Percentiles rank a stretch among this genome's conserved stretches.
These are phyloP conservation scores for Conidiobolus incongruus DNA, from an alignment of 371 early-diverging fungal species.

Conservation along the genomic window DNA sequence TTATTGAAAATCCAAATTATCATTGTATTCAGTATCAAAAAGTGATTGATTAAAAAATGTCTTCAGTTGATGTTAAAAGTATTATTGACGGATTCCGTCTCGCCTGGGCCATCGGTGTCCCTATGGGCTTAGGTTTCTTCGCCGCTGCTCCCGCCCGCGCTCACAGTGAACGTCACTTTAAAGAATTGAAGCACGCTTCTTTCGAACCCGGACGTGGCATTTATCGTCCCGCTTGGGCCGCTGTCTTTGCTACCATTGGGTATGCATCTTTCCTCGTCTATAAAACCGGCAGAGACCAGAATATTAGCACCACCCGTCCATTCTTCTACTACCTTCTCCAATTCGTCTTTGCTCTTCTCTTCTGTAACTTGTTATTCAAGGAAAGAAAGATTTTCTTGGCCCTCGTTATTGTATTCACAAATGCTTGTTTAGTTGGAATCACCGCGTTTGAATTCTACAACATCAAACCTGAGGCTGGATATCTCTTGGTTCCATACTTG, in stretches of 20 bases:
- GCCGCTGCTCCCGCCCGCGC: too few species aligned
- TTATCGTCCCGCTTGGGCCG: neutral
- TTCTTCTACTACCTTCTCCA: neutral
- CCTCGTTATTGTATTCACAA: neutral
- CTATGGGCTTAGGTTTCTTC: too few species aligned
- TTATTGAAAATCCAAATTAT: too few species aligned
- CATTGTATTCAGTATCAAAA: too few species aligned
- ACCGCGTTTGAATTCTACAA: neutral
- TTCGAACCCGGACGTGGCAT: neutral
- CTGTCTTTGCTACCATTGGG: neutral
- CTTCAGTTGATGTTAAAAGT: too few species aligned
- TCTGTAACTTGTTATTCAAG: neutral
- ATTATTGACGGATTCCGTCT: too few species aligned
- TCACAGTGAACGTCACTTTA: too few species aligned
- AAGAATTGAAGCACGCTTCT: too few species aligned
- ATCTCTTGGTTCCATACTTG: neutral
- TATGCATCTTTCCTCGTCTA: conserved; percentile 2
- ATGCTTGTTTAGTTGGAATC: neutral
- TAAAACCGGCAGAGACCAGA: neutral
- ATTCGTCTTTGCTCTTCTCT: neutral
- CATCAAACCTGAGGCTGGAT: neutral
- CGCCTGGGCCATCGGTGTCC: too few species aligned
- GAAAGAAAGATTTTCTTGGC: neutral
- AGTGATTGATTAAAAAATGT: too few species aligned
- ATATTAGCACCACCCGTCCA: neutral